Evolutionary conservation across 1,284 basidiomycete species (phyloP), one percentile per base, ranked within the genome.

Genomic region (Takashimella tepidaria): DNA sequence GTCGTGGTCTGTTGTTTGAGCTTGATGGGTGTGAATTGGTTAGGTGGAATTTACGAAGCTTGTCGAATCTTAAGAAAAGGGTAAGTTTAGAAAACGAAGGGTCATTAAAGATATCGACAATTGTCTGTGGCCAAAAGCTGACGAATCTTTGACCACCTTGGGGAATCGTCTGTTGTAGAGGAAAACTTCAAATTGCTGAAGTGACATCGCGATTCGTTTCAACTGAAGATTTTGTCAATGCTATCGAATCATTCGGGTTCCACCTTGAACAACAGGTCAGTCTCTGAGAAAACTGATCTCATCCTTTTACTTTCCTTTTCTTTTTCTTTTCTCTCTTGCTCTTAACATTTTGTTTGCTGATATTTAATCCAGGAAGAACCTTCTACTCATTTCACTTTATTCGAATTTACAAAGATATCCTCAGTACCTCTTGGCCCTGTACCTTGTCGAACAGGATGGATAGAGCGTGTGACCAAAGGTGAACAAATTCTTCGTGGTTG

Each of bases 1-100:
- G 86, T 89, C 4, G 92, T 85, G 1, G 86, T 98, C 24, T 98
- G 92, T 71, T 91, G 92, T 42, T 79, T 99, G 56, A 95, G 91
- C 66, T 78, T 99, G 57, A 99, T 99, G 96, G 89, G 91, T 37
- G 90, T 86, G 10, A 97, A 99, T 72, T 99, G 96, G 96, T 82
- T 91, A 13, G 82, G 81, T 22, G 92, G 91, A 70, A 81, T 98
- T 37, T 80, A 87, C 26, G 95, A 99, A 73, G 88, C 89, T 3
- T 88, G 88, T 81, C 79, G 96, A 55, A 83, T 98, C 26, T 78
- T 98, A 41, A 86, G 85, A 68, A 74, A 80, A 12, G 84, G 83
- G 92, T 93, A 66, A 68, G 87, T 80, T 2, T 46, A 19, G 11
- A 5, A 20, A 8, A 8, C 31, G n/a, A n/a, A n/a, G n/a, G n/a